These are phyloP conservation scores for Myochromella boudieri DNA, from an alignment of 768 basidiomycete species.

Conservation along the genomic window DNA sequence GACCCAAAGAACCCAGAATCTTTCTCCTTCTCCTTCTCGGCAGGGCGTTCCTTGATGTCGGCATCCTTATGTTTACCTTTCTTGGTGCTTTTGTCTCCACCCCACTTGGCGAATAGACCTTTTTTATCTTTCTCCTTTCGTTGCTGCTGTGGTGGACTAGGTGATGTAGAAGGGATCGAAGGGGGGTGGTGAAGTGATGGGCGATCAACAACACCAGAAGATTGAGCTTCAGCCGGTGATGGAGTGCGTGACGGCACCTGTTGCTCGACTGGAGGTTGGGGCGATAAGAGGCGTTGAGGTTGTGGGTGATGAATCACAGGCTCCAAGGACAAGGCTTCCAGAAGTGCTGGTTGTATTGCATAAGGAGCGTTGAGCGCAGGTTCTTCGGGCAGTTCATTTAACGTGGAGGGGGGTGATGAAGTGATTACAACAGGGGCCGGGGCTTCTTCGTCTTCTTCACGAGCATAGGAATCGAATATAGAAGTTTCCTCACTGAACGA, in stretches of 20 bases:
- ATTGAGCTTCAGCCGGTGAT: constrained; percentile 46
- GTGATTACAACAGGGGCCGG: constrained; percentile 28
- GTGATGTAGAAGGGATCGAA: constrained; percentile 28
- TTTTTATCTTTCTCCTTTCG: constrained; percentile 77
- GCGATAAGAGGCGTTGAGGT: constrained; percentile 53
- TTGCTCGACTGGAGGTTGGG: constrained; percentile 35
- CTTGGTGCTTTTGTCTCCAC: constrained; percentile 63
- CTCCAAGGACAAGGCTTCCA: constrained; percentile 32
- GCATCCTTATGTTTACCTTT: constrained; percentile 32
- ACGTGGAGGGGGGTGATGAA: constrained; percentile 27
- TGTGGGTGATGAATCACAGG: constrained; percentile 66
- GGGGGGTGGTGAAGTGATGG: constrained; percentile 28
- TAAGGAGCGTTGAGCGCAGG: constrained; percentile 17
- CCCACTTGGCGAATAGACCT: constrained; percentile 66
- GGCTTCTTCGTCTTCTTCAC: constrained; percentile 51
- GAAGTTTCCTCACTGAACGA: constrained; percentile 79
- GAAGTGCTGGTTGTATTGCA: constrained; percentile 31
- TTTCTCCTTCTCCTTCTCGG: constrained; percentile 50
- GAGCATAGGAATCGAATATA: constrained; percentile 83
- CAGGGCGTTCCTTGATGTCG: constrained; percentile 24
- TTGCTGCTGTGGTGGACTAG: constrained; percentile 35
- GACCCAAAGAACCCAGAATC: constrained; percentile 91
- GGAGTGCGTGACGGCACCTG: constrained; percentile 53
- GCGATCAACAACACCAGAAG: constrained; percentile 24
- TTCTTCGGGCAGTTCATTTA: constrained; percentile 18